These are phyloP conservation scores for Neckera pumila DNA, from an alignment of 225 moss, liverwort and hornwort genomes.

Conservation along the genomic window DNA sequence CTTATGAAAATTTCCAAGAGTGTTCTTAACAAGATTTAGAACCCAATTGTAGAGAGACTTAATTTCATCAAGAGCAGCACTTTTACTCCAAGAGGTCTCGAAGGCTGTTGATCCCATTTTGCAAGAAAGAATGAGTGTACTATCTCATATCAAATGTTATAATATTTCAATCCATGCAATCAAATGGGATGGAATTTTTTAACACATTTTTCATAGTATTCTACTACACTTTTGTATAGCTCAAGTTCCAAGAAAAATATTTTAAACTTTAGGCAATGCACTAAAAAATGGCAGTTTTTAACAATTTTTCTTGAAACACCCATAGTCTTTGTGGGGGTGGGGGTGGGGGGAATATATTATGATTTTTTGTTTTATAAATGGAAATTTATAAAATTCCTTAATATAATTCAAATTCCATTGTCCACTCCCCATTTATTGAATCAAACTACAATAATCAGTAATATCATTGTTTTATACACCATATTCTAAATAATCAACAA, in stretches of 20 bases:
- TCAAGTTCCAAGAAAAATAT: background rate
- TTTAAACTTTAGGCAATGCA: background rate
- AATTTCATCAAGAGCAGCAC: background rate
- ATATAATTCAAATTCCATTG: background rate
- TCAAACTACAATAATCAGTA: background rate
- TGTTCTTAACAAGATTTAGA: background rate
- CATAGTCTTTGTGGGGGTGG: too few species aligned
- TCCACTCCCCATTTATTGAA: background rate
- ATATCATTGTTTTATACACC: background rate
- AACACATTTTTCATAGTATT: background rate
- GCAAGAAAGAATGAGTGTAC: background rate
- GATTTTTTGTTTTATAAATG: background rate
- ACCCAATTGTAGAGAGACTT: rapidly evolving
- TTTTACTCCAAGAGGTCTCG: background rate
- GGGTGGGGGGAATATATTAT: too few species aligned
- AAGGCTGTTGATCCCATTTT: rapidly evolving
- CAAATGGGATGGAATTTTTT: background rate
- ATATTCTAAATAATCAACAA: too few species aligned
- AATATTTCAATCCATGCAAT: background rate
- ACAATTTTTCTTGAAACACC: background rate
- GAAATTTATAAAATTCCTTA: background rate
- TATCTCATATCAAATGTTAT: background rate
- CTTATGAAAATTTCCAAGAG: rapidly evolving
- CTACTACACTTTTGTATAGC: rapidly evolving
- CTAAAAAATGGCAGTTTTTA: background rate